Percentiles rank a stretch among this genome's conserved stretches.
Evolutionary conservation across 2,329 filamentous ascomycete genomes (phyloP).

Genomic region (Aspergillus arachidicola): DNA sequence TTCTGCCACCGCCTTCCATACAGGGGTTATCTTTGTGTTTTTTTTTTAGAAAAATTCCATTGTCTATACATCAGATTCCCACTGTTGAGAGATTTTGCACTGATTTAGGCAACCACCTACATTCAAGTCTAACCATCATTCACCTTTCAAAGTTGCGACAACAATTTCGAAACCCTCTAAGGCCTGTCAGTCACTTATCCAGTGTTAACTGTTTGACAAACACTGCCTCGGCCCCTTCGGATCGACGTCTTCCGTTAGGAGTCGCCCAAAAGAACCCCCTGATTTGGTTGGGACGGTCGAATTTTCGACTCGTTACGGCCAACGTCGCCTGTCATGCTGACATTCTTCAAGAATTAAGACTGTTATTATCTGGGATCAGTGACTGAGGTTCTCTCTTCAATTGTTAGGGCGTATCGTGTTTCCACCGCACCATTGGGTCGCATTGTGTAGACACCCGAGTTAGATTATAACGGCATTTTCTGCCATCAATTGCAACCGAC

Average conservation of each 20-base stretch:
- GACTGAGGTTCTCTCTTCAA: not conserved
- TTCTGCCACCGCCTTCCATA: slow-evolving; percentile 9
- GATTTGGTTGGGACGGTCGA: not conserved
- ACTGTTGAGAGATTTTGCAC: not conserved
- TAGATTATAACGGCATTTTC: not conserved
- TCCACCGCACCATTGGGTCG: not conserved
- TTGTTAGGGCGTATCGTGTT: not conserved
- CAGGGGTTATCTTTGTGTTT: not conserved
- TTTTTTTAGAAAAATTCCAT: not conserved
- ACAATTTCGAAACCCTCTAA: not conserved
- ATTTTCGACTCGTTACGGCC: not conserved
- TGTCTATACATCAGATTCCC: not conserved
- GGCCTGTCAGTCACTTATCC: not conserved
- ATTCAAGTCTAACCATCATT: not conserved
- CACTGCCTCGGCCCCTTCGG: not conserved
- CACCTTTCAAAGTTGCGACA: not conserved
- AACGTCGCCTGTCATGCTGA: slow-evolving; percentile 10
- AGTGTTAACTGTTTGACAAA: not conserved
- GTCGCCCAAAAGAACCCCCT: not conserved
- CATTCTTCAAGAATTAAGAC: not conserved
- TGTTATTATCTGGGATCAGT: not conserved
- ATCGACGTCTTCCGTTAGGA: not conserved
- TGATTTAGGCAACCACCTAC: not conserved
- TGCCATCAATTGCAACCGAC: not conserved
- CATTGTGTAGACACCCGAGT: not conserved